phyloP scores from a whole-genome alignment of 306 rosid species.

The Cucurbita maxima region DNA sequence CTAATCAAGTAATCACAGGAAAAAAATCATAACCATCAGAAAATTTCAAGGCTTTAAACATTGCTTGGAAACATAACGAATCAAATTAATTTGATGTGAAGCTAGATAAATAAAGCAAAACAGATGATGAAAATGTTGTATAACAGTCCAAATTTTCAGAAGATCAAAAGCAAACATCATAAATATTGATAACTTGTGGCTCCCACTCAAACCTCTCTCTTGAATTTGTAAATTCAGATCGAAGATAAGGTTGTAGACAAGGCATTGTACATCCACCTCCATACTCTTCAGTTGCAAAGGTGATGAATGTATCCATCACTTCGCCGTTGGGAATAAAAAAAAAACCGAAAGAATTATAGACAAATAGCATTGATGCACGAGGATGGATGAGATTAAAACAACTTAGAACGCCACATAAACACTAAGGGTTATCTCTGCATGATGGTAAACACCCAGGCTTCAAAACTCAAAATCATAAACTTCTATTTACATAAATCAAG shows the following conservation, averaged over 20 bases:
- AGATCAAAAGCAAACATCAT: not conserved
- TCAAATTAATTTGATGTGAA: not conserved
- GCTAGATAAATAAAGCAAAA: not conserved
- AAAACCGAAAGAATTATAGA: not conserved
- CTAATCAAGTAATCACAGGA: slow-evolving; percentile 23
- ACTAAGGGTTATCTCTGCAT: not conserved
- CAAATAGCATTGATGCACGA: not conserved
- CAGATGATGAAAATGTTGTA: not conserved
- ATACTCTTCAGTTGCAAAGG: not conserved
- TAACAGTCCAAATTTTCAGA: not conserved
- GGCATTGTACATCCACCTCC: too few species aligned
- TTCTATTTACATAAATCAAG: not conserved
- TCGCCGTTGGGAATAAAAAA: not conserved
- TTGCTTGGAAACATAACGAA: not conserved
- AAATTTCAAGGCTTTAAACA: not conserved
- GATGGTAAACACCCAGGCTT: not conserved
- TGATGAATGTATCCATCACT: not conserved
- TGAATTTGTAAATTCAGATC: too few species aligned
- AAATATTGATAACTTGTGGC: not conserved
- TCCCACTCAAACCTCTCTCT: not conserved
- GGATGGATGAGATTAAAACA: not conserved
- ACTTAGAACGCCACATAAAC: not conserved
- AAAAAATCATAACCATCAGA: slow-evolving; percentile 2
- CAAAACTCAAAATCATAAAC: not conserved
- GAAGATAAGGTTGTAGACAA: too few species aligned